These are phyloP conservation scores for Dictyostelium intermedium DNA, from an alignment of 78 protist genomes.

Conservation along the genomic window DNA sequence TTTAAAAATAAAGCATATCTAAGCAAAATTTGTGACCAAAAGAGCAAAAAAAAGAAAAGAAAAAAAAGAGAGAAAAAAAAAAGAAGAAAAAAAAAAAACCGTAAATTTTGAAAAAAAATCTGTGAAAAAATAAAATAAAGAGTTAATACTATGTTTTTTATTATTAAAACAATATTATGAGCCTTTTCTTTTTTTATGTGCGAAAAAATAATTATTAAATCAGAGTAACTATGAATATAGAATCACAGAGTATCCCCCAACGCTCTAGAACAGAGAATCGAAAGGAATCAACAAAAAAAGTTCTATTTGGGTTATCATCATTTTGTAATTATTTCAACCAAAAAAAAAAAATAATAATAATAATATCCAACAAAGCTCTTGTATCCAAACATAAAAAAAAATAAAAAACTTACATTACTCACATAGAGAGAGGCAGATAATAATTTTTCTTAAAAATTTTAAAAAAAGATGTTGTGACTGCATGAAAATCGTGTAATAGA, in stretches of 20 bases:
- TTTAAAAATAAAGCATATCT: background rate
- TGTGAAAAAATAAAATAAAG: background rate
- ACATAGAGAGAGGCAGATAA: background rate
- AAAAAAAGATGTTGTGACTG: background rate
- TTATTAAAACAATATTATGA: background rate
- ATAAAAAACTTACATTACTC: background rate
- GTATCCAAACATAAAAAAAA: background rate
- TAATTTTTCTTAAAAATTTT: background rate
- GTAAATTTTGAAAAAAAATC: background rate
- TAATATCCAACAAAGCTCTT: background rate
- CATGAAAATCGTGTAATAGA: conserved; percentile 24
- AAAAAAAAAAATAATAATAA: background rate
- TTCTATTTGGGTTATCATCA: conserved; percentile 21
- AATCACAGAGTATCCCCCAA: background rate
- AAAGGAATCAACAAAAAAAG: conserved; percentile 13
- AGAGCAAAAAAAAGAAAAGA: no score
- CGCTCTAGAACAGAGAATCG: conserved; percentile 3
- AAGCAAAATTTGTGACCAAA: no score
- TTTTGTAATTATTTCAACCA: no score
- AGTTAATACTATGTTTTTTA: background rate
- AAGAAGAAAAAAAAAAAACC: background rate
- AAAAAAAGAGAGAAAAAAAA: no score
- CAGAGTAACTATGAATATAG: conserved; percentile 42
- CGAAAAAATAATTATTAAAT: no score
- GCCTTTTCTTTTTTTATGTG: no score